Evolutionary conservation across 257 asterid species (phyloP).

Genomic region (Capsicum chinense): DNA sequence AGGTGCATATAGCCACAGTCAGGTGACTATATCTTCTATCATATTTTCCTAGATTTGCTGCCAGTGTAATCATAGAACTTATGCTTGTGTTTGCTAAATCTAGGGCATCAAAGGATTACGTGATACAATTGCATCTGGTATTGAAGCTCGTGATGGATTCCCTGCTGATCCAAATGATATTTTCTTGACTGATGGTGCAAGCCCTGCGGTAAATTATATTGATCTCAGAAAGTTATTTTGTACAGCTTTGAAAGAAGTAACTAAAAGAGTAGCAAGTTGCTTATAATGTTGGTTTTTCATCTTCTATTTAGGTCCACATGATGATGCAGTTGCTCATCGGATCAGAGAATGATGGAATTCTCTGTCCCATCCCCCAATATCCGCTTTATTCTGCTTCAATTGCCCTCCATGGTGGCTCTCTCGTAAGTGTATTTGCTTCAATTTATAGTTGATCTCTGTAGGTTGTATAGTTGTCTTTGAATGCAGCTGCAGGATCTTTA

Average conservation of each 20-base stretch:
- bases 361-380: slow-evolving; percentile 98
- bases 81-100: slow-evolving; percentile 19
- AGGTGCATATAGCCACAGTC: slow-evolving; percentile 99
- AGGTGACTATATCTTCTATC: slow-evolving; percentile 49
- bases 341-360: slow-evolving; percentile 80
- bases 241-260: slow-evolving; percentile 4
- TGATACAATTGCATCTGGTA: slow-evolving; percentile 90
- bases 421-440: slow-evolving; percentile 53
- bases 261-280: slow-evolving; percentile 22
- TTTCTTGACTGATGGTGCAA: slow-evolving; percentile 98
- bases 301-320: slow-evolving; percentile 83
- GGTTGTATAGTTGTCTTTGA: background rate
- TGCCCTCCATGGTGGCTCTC: slow-evolving; percentile 97
- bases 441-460: background rate
- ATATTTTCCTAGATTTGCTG: slow-evolving; percentile 19
- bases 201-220: slow-evolving; percentile 78
- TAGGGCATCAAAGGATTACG: slow-evolving; percentile 97
- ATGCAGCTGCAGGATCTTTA: background rate
- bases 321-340: slow-evolving; percentile 95
- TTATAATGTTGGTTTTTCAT: background rate
- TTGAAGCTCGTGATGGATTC: slow-evolving; percentile 95
- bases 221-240: background rate
- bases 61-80: background rate
- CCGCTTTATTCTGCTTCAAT: slow-evolving; percentile 87
- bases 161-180: slow-evolving; percentile 93